phyloP scores from a whole-genome alignment of 2,329 filamentous ascomycete genomes.

The Aspergillus awamori region DNA sequence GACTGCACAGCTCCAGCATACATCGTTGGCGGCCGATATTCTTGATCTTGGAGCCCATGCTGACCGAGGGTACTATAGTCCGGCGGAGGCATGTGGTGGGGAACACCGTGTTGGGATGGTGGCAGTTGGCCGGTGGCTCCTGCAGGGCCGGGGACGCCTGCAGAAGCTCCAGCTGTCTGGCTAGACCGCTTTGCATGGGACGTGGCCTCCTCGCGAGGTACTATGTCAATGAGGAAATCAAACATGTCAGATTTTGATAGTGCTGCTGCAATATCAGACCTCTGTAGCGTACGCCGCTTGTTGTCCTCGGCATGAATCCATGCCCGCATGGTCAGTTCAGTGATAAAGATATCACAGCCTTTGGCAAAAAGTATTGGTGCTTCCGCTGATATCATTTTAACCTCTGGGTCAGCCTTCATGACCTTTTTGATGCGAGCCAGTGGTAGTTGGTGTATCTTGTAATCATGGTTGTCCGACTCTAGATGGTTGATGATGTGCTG shows the following conservation, averaged over 20 bases:
- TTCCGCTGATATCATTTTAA: slow-evolving; percentile 99
- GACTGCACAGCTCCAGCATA: slow-evolving; percentile 79
- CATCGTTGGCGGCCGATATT: slow-evolving; percentile 81
- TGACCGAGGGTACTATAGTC: slow-evolving; percentile 62
- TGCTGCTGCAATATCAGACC: slow-evolving; percentile 94
- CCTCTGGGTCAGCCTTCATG: slow-evolving; percentile 98
- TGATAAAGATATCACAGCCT: slow-evolving; percentile 98
- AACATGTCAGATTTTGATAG: slow-evolving; percentile 99
- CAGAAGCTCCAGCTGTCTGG: slow-evolving; percentile 51
- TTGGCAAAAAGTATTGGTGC: slow-evolving; percentile 98
- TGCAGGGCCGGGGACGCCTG: slow-evolving; percentile 46
- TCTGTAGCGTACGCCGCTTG: slow-evolving; percentile 91
- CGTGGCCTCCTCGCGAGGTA: slow-evolving; percentile 89
- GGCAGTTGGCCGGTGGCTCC: slow-evolving; percentile 43
- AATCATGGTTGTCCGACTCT: slow-evolving; percentile 93
- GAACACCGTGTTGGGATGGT: slow-evolving; percentile 52
- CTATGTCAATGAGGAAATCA: slow-evolving; percentile 98
- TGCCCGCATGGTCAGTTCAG: slow-evolving; percentile 96
- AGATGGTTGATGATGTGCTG: slow-evolving; percentile 96
- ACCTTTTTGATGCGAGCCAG: slow-evolving; percentile 99
- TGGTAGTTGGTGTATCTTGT: slow-evolving; percentile 95
- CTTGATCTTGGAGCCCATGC: slow-evolving; percentile 70
- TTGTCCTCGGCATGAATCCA: slow-evolving; percentile 99
- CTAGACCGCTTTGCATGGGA: slow-evolving; percentile 77
- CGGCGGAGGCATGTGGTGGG: slow-evolving; percentile 59